Percentiles rank a stretch among this genome's conserved stretches.
Conservation (phyloP, 2,329 filamentous ascomycete species). For the Pseudogymnoascus sp. region DNA sequence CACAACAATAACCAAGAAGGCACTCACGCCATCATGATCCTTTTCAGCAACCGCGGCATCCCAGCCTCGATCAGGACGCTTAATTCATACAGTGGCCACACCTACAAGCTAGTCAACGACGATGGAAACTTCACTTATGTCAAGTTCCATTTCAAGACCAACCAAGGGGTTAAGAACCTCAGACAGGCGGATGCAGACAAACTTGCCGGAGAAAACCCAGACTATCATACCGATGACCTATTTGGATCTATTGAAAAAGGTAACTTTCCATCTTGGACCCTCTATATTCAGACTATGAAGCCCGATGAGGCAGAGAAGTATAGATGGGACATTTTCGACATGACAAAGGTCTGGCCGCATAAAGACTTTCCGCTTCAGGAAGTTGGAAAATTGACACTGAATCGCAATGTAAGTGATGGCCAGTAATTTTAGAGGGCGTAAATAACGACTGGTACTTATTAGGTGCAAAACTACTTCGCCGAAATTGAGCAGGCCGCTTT, state of each 20-base stretch:
- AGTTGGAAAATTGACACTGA: conserved; percentile 42
- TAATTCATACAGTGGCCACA: conserved; percentile 49
- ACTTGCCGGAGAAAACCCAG: conserved; percentile 32
- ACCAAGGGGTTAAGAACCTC: conserved; percentile 46
- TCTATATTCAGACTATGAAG: conserved; percentile 47
- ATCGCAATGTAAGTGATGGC: conserved; percentile 35
- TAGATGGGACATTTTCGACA: conserved; percentile 45
- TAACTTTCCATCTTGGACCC: conserved; percentile 47
- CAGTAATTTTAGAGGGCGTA: conserved; percentile 28
- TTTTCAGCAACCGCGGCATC: conserved; percentile 51
- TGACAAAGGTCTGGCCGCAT: conserved; percentile 49
- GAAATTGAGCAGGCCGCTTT: conserved; percentile 65
- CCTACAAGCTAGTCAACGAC: conserved; percentile 48
- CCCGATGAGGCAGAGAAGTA: conserved; percentile 39
- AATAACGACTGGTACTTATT: conserved; percentile 28
- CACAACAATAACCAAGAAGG: conserved; percentile 41
- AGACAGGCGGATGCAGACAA: conserved; percentile 43
- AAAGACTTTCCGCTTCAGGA: conserved; percentile 42
- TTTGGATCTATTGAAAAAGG: conserved; percentile 46
- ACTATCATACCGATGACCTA: conserved; percentile 45
- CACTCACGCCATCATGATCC: conserved; percentile 50
- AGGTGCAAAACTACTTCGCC: conserved; percentile 47
- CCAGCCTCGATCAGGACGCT: conserved; percentile 47
- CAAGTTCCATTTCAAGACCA: conserved; percentile 45
- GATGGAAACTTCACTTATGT: conserved; percentile 47